Conservation (phyloP, 345 rosid species). For the Adansonia digitata region DNA sequence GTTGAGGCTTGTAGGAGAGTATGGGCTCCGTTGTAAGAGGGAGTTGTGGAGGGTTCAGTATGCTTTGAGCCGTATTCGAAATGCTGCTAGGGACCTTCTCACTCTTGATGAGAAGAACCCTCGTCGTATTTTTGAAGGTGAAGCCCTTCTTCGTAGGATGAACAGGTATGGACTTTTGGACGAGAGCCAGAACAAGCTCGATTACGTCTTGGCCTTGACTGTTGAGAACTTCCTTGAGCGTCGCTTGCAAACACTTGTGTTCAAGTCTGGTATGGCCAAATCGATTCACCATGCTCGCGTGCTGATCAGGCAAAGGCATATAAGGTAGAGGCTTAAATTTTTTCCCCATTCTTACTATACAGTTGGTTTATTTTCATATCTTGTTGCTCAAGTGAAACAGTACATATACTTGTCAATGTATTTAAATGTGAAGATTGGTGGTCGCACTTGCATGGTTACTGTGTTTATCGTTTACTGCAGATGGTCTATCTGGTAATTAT, state of each 20-base stretch:
- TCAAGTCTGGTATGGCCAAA: conserved; percentile 28
- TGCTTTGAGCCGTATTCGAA: conserved; percentile 50
- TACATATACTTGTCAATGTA: background rate
- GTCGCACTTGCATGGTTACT: too few relatives aligned
- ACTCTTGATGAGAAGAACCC: conserved; percentile 62
- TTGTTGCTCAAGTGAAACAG: background rate
- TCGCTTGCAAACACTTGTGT: conserved; percentile 36
- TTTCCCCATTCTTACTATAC: background rate
- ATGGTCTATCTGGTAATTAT: background rate
- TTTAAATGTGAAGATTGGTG: background rate
- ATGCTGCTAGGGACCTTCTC: conserved; percentile 55
- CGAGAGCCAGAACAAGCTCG: conserved; percentile 59
- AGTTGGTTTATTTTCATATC: background rate
- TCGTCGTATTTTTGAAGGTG: conserved; percentile 55
- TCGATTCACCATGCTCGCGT: conserved; percentile 23
- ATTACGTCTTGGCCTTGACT: conserved; percentile 55
- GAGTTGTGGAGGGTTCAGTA: conserved; percentile 66
- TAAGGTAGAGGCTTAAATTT: conserved; percentile 2
- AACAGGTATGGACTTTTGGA: conserved; percentile 39
- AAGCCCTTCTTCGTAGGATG: conserved; percentile 56
- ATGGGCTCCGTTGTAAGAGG: conserved; percentile 54
- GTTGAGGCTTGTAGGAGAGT: conserved; percentile 60
- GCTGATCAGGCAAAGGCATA: conserved; percentile 18
- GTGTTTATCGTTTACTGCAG: background rate
- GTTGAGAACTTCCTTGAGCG: conserved; percentile 47